These are phyloP conservation scores for Castanea sativa DNA, from an alignment of 306 rosid genomes.

Conservation along the genomic window DNA sequence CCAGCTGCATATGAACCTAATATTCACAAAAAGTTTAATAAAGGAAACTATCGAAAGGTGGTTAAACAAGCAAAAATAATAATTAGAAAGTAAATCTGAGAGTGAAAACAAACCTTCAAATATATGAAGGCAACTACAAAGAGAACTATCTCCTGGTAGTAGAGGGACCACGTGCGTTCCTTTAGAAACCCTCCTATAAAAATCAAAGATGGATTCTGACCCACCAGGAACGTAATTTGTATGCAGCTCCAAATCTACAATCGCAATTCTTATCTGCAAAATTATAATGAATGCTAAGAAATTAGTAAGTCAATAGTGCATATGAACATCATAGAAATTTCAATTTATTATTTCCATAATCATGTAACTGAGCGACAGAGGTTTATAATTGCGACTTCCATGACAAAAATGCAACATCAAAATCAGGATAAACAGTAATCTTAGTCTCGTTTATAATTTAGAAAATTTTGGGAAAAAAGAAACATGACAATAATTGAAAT, in stretches of 20 bases:
- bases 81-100: conserved; percentile 2
- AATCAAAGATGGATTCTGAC: conserved; percentile 64
- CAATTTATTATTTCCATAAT: not conserved
- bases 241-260: conserved; percentile 86
- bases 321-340: not conserved
- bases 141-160: conserved; percentile 83
- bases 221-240: conserved; percentile 80
- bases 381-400: not conserved
- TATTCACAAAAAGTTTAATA: conserved; percentile 5
- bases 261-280: conserved; percentile 75
- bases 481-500: not conserved
- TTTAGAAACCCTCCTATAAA: conserved; percentile 71
- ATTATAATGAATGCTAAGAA: conserved; percentile 15
- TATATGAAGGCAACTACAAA: conserved; percentile 90
- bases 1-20: conserved; percentile 92
- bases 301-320: conserved; percentile 13
- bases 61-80: conserved; percentile 2
- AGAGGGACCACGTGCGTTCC: conserved; percentile 85
- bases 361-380: not conserved
- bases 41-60: not conserved
- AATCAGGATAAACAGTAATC: not conserved
- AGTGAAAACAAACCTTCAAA: conserved; percentile 68
- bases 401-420: not conserved
- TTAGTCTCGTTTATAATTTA: not conserved
- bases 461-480: not conserved